phyloP scores from a whole-genome alignment of 75 land plant species.

The Selaginella moellendorffii region DNA sequence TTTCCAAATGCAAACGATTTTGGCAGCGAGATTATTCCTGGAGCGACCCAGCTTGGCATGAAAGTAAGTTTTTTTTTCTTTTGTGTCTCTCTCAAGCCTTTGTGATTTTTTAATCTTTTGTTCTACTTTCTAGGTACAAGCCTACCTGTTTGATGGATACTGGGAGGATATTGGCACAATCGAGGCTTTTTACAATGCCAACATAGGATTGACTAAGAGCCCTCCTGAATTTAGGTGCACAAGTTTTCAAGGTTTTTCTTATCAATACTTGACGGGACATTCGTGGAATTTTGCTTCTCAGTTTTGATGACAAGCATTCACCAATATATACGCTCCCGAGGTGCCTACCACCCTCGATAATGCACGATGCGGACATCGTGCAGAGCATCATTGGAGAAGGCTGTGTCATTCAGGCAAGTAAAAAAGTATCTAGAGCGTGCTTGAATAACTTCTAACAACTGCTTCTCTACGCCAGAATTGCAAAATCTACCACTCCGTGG shows the following conservation, averaged over 20 bases:
- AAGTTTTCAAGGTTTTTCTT: too few relatives aligned
- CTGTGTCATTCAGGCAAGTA: conserved; percentile 3
- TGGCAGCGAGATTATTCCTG: conserved; percentile 4
- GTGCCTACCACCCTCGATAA: not conserved
- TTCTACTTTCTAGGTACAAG: conserved; percentile 38
- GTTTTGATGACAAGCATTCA: conserved; percentile 6
- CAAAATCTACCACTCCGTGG: conserved; percentile 2
- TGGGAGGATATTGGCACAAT: conserved; percentile 88
- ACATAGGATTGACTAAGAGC: conserved; percentile 58
- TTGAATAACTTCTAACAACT: not conserved
- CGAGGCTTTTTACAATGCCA: conserved; percentile 73
- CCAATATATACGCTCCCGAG: conserved; percentile 4
- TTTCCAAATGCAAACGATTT: conserved; percentile 48
- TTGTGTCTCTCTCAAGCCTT: too few relatives aligned
- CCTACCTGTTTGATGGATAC: conserved; percentile 47
- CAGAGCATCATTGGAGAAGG: conserved; percentile 8
- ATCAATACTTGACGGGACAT: too few relatives aligned
- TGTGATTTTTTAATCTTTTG: not conserved
- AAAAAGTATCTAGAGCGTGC: too few relatives aligned
- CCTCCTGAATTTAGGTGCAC: conserved; percentile 51
- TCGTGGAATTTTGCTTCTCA: too few relatives aligned
- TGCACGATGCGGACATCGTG: not conserved
- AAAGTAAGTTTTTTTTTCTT: not conserved
- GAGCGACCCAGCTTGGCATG: conserved; percentile 3
- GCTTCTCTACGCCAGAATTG: conserved; percentile 3